These are phyloP conservation scores for Atkinsonella hypoxylon DNA, from an alignment of 2,329 filamentous ascomycete genomes.

Conservation along the genomic window DNA sequence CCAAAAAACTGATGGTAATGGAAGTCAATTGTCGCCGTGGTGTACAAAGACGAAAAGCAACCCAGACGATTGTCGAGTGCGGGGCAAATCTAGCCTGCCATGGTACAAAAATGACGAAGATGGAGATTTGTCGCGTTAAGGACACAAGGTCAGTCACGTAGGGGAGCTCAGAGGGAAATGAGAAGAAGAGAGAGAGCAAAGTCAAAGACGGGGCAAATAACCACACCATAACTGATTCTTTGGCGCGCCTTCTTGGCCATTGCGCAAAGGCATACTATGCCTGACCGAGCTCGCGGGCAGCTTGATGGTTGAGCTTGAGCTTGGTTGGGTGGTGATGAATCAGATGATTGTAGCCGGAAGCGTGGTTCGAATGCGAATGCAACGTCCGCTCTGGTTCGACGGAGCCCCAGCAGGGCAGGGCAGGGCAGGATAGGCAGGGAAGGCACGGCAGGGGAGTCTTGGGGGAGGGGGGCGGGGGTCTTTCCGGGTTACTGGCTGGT, in stretches of 20 bases:
- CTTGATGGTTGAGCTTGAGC: neutral
- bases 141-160: neutral
- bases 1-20: neutral
- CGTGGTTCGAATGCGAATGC: neutral
- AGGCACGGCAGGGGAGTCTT: no score
- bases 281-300: neutral
- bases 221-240: slow-evolving; percentile 55
- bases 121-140: neutral
- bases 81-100: neutral
- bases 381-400: neutral
- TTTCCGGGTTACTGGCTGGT: no score
- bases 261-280: slow-evolving; percentile 7
- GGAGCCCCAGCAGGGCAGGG: no score
- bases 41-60: neutral
- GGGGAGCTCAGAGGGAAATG: no score
- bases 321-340: neutral
- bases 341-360: neutral
- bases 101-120: neutral
- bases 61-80: slow-evolving; percentile 4
- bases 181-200: no score
- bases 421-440: no score
- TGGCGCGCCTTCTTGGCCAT: slow-evolving; percentile 60
- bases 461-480: no score
- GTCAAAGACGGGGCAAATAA: neutral
- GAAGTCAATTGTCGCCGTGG: neutral